phyloP scores from a whole-genome alignment of 768 basidiomycete species.

The Boletus eberwhitei region DNA sequence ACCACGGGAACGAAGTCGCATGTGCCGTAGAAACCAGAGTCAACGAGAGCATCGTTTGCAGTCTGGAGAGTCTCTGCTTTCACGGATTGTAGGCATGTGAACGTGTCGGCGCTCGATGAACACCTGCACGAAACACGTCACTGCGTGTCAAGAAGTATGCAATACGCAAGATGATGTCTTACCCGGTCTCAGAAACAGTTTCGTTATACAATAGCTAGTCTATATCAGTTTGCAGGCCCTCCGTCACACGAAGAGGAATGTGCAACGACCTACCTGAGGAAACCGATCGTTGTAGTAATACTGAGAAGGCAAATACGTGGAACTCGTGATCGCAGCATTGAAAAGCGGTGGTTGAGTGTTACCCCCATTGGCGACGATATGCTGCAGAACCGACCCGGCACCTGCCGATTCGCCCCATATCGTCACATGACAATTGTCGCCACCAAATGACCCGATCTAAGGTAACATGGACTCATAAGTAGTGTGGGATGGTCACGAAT shows the following conservation, averaged over 20 bases:
- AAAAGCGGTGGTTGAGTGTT: conserved; percentile 34
- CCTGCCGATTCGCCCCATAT: conserved; percentile 38
- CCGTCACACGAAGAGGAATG: background rate
- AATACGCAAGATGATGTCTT: background rate
- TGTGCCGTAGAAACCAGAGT: conserved; percentile 37
- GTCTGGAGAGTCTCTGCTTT: conserved; percentile 31
- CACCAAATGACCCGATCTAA: conserved; percentile 36
- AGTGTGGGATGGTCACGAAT: no score
- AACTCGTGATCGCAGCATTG: conserved; percentile 33
- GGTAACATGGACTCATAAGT: background rate
- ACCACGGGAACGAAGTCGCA: conserved; percentile 44
- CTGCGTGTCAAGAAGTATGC: conserved; percentile 2
- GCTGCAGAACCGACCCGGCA: conserved; percentile 35
- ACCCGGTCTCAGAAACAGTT: conserved; percentile 11
- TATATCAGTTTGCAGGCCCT: background rate
- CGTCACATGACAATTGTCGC: conserved; percentile 31
- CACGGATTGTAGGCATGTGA: conserved; percentile 39
- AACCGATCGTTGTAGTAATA: conserved; percentile 32
- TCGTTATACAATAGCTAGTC: conserved; percentile 19
- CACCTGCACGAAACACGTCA: conserved; percentile 27
- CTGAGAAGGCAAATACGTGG: conserved; percentile 31
- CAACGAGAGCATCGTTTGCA: conserved; percentile 33
- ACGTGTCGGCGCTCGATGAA: conserved; percentile 29
- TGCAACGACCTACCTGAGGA: conserved; percentile 24
- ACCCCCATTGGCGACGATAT: conserved; percentile 32